Base-by-base conservation (phyloP, 345 rosid genomes). In the Cochlearia excelsa region DNA sequence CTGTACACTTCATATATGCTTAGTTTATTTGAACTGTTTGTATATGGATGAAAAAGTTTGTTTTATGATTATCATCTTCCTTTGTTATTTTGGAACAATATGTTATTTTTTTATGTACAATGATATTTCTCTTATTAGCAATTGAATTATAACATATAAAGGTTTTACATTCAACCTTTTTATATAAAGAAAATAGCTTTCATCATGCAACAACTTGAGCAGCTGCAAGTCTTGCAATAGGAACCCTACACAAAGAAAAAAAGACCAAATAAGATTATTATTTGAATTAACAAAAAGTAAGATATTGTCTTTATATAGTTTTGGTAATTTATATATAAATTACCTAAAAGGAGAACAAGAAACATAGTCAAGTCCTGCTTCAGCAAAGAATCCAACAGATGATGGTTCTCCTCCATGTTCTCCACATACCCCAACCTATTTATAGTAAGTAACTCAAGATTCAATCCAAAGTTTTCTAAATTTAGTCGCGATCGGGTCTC, bases 361-460 rank as follows among this genome's bases (percentile, higher is more conserved):
- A 58, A 92, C 96, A 47, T 92, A 88, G 69, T 92, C 96, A 46
- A 92, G 78, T 69, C 98, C 98, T n/a, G 72, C 86, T 67, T 86
- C 78, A 40, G 85, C 83, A 55, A 92, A 86, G 79, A 92, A 88
- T 30, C 81, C 91, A 1, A 92, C 95, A n/a, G 96, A 88, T 1
- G 90, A 78, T 37, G 98, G 95, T 68, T 92, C 98, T 51, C 98
- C 98, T 2, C 98, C 93, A 34, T 92, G 98, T 84, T 92, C 98
- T 61, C 96, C 96, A 47, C 96, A 92, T 40, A 92, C 75, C 26
- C 98, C 95, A 56, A 90, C 84, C 97, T 87, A 77, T 66, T 70
- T 35, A 6, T 16, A 11, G 42, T 28, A 16, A 16, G 23, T 37
- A 0, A 31, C 37, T 45, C 38, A 44, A 38, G 7, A 46, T 10